These are phyloP conservation scores for Hibiscus tridactylites DNA, from an alignment of 345 rosid species.

Conservation along the genomic window DNA sequence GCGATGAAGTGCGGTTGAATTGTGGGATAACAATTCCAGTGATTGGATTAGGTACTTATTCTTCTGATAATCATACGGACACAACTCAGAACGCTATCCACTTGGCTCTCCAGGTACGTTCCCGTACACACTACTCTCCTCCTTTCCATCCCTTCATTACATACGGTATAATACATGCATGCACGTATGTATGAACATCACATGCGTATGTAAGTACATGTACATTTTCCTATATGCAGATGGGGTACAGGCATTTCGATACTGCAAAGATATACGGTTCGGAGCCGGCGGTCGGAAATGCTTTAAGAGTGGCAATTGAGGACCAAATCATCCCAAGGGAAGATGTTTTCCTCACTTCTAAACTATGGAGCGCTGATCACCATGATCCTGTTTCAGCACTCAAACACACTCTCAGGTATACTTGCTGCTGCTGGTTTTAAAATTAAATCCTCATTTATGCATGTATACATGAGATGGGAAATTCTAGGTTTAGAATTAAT, in stretches of 20 bases:
- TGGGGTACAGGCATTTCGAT: conserved; percentile 86
- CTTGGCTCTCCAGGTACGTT: conserved; percentile 57
- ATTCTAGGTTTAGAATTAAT: background rate
- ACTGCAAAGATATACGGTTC: conserved; percentile 82
- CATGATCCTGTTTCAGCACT: conserved; percentile 77
- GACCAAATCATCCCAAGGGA: conserved; percentile 39
- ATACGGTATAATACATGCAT: background rate
- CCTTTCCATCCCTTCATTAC: too few species aligned
- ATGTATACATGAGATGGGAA: too few species aligned
- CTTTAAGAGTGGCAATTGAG: conserved; percentile 38
- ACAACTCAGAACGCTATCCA: conserved; percentile 52
- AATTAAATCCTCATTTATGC: too few species aligned
- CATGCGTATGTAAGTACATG: too few species aligned
- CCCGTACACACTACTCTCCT: too few species aligned
- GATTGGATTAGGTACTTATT: conserved; percentile 75
- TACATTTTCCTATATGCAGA: conserved; percentile 23
- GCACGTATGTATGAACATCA: background rate
- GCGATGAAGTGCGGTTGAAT: conserved; percentile 42
- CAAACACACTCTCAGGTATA: conserved; percentile 42
- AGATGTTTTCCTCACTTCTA: conserved; percentile 71
- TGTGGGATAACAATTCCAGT: conserved; percentile 57
- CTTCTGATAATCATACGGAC: conserved; percentile 32
- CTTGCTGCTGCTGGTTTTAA: too few species aligned
- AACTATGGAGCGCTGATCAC: conserved; percentile 78
- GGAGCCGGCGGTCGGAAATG: conserved; percentile 74